Evolutionary conservation across 345 rosid species (phyloP).

Genomic region (Eucalyptus fibrosa): DNA sequence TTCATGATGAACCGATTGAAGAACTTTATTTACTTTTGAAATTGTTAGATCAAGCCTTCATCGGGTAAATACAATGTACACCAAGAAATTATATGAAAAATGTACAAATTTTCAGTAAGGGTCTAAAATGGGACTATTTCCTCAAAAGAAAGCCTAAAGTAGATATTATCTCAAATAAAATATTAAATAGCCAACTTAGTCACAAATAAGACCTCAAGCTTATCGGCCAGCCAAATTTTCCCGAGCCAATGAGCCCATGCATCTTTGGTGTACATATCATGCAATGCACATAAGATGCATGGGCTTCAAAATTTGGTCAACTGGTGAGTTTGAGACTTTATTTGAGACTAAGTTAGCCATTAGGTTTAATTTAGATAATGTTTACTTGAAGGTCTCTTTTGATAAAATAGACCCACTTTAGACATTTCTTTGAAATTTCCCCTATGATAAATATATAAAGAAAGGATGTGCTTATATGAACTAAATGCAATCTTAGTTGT

Average conservation of each 20-base stretch:
- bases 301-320: neutral
- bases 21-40: neutral
- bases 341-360: neutral
- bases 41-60: neutral
- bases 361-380: neutral
- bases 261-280: neutral
- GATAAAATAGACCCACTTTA: neutral
- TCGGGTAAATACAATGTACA: neutral
- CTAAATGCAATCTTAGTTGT: neutral
- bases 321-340: neutral
- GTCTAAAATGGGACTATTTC: neutral
- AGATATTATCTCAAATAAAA: neutral
- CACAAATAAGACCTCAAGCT: neutral
- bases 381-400: neutral
- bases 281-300: neutral
- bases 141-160: neutral
- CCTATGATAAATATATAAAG: neutral
- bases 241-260: neutral
- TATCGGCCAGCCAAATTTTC: neutral
- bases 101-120: neutral
- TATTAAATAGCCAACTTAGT: neutral
- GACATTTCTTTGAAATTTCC: neutral
- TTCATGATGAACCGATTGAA: neutral
- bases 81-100: neutral
- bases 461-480: neutral